Evolutionary conservation across 2,329 filamentous ascomycete species (phyloP), one percentile per base, ranked within the genome.

Genomic region (Calonectria hongkongensis): DNA sequence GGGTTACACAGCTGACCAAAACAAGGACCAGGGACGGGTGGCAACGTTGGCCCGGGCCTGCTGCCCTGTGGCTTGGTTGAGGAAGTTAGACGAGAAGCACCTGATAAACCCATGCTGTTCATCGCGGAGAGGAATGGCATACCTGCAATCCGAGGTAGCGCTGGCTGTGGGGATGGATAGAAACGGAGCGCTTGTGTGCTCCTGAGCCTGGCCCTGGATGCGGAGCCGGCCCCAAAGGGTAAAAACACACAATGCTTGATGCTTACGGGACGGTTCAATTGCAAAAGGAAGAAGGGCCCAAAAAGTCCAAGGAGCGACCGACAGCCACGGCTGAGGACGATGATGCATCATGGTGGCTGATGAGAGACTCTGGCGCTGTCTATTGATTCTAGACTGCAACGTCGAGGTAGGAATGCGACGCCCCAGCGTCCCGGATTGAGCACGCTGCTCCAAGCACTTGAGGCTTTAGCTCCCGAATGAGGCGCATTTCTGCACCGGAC

Each of bases 401-500:
- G 18, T 39, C 2, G 9, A 15, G 21, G 45, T 13, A 30, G 39
- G 25, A 63, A 41, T 39, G 30, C 54, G 30, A 41, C 54, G n/a
- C 33, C 36, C 33, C 36, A 36, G 54, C 54, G 39, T n/a, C 25
- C 30, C 54, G 39, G 18, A 41, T n/a, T 47, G 45, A 30, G 60
- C 18, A 5, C 30, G 30, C 21, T 18, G 66, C 43, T 51, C 45
- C 33, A 30, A 30, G 62, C 30, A 36, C 27, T 51, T 62, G 70
- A 47, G 63, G 65, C 70, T 36, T 62, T 71, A 71, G 41, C 51
- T 66, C 51, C 62, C 63, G 67, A 54, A 58, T 45, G 65, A 33
- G 62, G 62, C 50, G 56, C 63, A 72, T 70, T 71, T 58, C 69
- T 72, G 66, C 45, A n/a, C 56, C 27, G n/a, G n/a, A 41, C 27